Base-by-base conservation (phyloP, 441 rosid species). In the Syzygium malaccense region DNA sequence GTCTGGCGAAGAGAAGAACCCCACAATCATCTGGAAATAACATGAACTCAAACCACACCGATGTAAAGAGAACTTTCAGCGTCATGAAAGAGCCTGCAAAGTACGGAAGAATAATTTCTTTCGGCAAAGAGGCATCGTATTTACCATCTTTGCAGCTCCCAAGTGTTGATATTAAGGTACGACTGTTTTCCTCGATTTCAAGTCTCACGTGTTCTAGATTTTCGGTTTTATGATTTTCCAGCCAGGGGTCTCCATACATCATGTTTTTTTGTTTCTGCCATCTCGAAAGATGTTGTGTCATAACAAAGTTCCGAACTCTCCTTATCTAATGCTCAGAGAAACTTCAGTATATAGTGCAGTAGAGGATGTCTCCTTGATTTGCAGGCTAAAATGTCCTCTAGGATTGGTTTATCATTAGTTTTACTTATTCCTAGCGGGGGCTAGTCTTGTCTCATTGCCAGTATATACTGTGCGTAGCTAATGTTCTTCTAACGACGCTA, bases 91-190 rank as follows among this genome's bases (percentile, higher is more conserved):
- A 93, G 68, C 87, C 85, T 1, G 88, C 85, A 10, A 94, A 93
- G 28, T 94, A 92, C 32, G 98, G 98, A 87, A 93, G 96, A 89
- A 91, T 96, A 26, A 89, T 96, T 86, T 90, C 96, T 86, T 96
- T 94, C 17, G 93, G 97, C 58, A 94, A 93, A 90, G 87, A 45
- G 17, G 94, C 94, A 37, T 90, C 93, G 1, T 55, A 88, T 48
- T 85, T 91, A n/a, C 95, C 92, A 37, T 94, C 95, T 55, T 91
- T 92, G 45, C 90, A 90, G 89, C 90, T 95, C 90, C 91, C 92
- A 28, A 71, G 60, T 48, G 68, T 91, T 32, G 90, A 93, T 88
- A 32, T 88, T 26, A 90, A 94, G 96, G 96, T 96, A 88, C 17
- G 48, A 45, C 7, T 54, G 37, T 37, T 58, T 71, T 54, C 15